These are phyloP conservation scores for Corymbia citriodora DNA, from an alignment of 441 rosid genomes.

Conservation along the genomic window DNA sequence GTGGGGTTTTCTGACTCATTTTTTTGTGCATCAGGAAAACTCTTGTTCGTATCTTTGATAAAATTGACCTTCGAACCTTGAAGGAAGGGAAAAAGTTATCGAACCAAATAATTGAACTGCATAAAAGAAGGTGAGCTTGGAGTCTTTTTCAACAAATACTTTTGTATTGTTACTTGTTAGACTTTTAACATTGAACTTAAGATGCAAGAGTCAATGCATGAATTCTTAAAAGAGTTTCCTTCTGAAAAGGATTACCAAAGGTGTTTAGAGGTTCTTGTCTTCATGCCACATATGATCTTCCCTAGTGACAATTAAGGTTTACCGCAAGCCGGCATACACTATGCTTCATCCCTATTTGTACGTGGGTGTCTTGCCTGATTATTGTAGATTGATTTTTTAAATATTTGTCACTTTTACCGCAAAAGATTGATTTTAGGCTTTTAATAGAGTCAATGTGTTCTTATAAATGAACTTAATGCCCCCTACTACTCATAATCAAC, in stretches of 20 bases:
- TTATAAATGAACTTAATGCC: neutral
- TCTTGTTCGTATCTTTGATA: constrained; percentile 75
- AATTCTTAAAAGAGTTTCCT: neutral
- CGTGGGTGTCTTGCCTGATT: neutral
- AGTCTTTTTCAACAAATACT: neutral
- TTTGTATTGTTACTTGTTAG: neutral
- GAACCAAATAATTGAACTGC: constrained; percentile 50
- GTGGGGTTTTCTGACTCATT: neutral
- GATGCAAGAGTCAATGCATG: neutral
- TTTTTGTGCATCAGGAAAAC: constrained; percentile 48
- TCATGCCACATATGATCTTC: neutral
- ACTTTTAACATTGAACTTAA: neutral
- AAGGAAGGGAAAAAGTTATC: constrained; percentile 59
- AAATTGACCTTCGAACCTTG: constrained; percentile 44
- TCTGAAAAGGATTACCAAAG: neutral
- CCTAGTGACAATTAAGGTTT: neutral
- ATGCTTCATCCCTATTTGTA: neutral
- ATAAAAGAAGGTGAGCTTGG: constrained; percentile 55
- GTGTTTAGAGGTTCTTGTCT: neutral
- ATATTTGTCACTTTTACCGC: neutral
- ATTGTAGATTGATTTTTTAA: neutral
- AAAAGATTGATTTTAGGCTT: neutral
- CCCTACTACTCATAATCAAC: neutral
- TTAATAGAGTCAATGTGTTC: neutral
- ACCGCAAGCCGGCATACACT: rapidly evolving